Base-by-base conservation (phyloP, 805 yeast genomes). In the Martiniozyma abietophila region DNA sequence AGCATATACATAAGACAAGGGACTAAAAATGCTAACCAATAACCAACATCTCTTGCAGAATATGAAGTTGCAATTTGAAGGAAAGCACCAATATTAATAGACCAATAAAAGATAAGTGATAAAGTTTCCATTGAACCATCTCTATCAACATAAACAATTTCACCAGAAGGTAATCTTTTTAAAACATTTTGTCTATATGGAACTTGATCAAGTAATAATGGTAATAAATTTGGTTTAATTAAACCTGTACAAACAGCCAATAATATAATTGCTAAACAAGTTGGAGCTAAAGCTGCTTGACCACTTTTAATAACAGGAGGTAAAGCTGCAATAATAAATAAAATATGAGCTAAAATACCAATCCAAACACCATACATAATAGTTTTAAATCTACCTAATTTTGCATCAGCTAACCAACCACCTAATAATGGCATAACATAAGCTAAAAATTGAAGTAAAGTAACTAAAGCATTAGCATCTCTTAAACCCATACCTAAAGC, bases 151-250 rank as follows among this genome's bases (percentile, higher is more conserved):
- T 80, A 73, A 23, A 80, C 88, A 31, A 67, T 65, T 50, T 75
- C 76, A 38, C 94, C 94, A 18, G 64, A 51, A 44, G 74, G 72
- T 32, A 70, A 60, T 4, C 69, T 71, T 53, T 65, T 69, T 36
- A 82, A 71, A 32, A 68, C 72, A 42, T 75, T 79, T 45, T 69
- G 66, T 38, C 69, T 62, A 51, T 74, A 69, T 31, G 78, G 76
- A 52, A 71, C 75, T 58, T 78, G 84, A 48, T 78, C 83, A 56
- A 65, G 54, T 34, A 66, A 50, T 31, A 67, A 53, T 6, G 74
- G 72, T 39, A 66, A 57, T 38, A 71, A 61, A 45, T 70, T 71
- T 37, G 76, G 72, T 47, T 71, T 71, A 44, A 71, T 68, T 36
- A 67, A 61, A 43, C 76, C 76, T 24, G 76, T 67, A 42, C 75